Evolutionary conservation across 2,329 filamentous ascomycete genomes (phyloP).

Genomic region (Claviceps arundinis): DNA sequence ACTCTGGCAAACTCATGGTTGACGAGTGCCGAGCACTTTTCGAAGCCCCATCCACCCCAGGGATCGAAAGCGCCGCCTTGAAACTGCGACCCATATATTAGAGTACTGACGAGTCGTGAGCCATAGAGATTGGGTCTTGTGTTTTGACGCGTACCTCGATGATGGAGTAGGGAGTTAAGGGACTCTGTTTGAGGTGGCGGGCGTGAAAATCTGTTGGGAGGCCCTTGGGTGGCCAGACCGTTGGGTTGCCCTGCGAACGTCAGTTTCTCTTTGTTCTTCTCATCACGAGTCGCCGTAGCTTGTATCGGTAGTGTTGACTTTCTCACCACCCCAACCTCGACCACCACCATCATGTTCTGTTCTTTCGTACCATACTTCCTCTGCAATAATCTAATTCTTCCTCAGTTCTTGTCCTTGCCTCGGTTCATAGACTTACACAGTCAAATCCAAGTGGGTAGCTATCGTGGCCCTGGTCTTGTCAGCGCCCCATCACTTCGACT

Average conservation of each 20-base stretch:
- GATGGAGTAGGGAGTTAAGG: constrained; percentile 53
- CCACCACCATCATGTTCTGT: not conserved
- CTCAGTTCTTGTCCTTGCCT: not conserved
- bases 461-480: constrained; percentile 16
- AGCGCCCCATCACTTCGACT: not conserved
- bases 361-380: not conserved
- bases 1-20: constrained; percentile 65
- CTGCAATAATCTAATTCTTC: not conserved
- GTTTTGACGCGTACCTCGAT: constrained; percentile 28
- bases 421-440: constrained; percentile 16
- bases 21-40: constrained; percentile 49
- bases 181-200: constrained; percentile 36
- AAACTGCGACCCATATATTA: constrained; percentile 28
- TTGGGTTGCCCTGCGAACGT: constrained; percentile 21
- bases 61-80: constrained; percentile 62
- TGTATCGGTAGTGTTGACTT: no score
- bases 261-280: not conserved
- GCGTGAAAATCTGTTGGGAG: constrained; percentile 32
- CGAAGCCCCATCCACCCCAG: constrained; percentile 61
- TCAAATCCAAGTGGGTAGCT: constrained; percentile 32
- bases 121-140: no score
- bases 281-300: not conserved
- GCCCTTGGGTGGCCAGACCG: constrained; percentile 48
- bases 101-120: not conserved
- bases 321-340: no score